phyloP scores from a whole-genome alignment of 176 grass and related monocot species.

The Oryza brachyantha region DNA sequence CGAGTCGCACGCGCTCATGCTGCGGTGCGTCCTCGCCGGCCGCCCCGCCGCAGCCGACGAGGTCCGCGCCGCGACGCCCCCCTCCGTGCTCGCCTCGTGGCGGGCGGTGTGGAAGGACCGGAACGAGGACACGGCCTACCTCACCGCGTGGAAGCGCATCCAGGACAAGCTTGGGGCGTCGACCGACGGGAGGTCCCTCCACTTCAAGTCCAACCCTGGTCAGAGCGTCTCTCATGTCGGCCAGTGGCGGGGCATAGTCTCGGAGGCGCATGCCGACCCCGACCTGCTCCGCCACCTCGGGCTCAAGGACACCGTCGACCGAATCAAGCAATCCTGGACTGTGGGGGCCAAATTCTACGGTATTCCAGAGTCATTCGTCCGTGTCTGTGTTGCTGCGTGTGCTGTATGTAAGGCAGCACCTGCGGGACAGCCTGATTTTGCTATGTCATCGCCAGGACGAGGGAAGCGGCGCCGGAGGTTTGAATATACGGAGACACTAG shows the following conservation, averaged over 20 bases:
- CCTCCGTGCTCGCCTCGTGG: conserved; percentile 81
- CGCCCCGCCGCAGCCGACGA: conserved; percentile 65
- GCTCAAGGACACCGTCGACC: conserved; percentile 92
- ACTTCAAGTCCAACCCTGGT: conserved; percentile 82
- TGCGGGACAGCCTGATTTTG: conserved; percentile 41
- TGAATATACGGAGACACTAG: conserved; percentile 88
- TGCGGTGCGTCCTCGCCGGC: conserved; percentile 72
- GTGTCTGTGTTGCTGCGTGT: conserved; percentile 79
- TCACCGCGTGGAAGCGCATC: conserved; percentile 99
- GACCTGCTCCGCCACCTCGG: conserved; percentile 90
- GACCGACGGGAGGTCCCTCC: conserved; percentile 52
- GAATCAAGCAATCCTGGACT: conserved; percentile 95
- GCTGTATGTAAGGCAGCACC: conserved; percentile 67
- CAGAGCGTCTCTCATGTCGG: conserved; percentile 84
- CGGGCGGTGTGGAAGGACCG: conserved; percentile 98
- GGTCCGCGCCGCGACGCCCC: conserved; percentile 77
- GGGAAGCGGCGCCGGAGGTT: conserved; percentile 84
- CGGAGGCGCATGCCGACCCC: conserved; percentile 64
- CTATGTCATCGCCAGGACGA: conserved; percentile 40
- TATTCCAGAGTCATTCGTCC: conserved; percentile 90
- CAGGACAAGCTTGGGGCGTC: conserved; percentile 87
- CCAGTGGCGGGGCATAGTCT: conserved; percentile 87
- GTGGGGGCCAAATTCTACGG: conserved; percentile 97
- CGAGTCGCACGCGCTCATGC: conserved; percentile 79
- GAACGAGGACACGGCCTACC: conserved; percentile 99